Conservation (phyloP, 2,329 filamentous ascomycete genomes). For the Didymella pomorum region DNA sequence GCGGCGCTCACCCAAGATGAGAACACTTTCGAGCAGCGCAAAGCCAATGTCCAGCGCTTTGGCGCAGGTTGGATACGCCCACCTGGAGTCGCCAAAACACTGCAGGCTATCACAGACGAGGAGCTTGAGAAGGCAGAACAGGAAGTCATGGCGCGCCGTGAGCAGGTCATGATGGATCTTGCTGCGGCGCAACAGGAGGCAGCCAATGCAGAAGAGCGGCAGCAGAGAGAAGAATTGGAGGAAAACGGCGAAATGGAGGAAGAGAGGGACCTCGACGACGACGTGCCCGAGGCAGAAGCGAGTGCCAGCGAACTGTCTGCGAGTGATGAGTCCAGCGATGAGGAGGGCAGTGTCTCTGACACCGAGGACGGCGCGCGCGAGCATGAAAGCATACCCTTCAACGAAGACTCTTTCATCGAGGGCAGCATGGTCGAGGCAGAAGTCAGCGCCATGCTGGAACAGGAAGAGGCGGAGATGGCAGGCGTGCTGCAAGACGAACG, state of each 20-base stretch:
- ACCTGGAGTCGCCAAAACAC: constrained; percentile 85
- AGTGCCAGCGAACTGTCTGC: constrained; percentile 31
- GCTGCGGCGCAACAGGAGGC: constrained; percentile 64
- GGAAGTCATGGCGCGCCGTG: constrained; percentile 74
- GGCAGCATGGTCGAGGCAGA: constrained; percentile 53
- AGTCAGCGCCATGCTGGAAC: constrained; percentile 50
- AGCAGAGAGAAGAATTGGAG: constrained; percentile 52
- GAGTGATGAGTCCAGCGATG: constrained; percentile 48
- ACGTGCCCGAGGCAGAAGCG: constrained; percentile 55
- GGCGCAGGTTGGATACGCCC: constrained; percentile 91
- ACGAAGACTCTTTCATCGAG: constrained; percentile 59
- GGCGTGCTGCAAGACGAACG: constrained; percentile 58
- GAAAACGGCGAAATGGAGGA: constrained; percentile 34
- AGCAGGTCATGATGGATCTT: constrained; percentile 76
- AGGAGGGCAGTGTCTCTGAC: constrained; percentile 21
- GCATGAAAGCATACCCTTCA: constrained; percentile 57
- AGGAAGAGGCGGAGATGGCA: constrained; percentile 58
- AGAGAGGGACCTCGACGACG: constrained; percentile 53
- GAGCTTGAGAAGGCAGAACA: constrained; percentile 87
- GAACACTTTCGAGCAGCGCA: constrained; percentile 75
- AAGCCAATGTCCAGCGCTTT: constrained; percentile 83
- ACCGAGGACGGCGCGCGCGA: constrained; percentile 56
- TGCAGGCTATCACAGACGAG: constrained; percentile 90
- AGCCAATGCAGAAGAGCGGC: constrained; percentile 50
- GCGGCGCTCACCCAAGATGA: constrained; percentile 79